phyloP scores from a whole-genome alignment of 768 basidiomycete genomes.

The Boletus bicolor region DNA sequence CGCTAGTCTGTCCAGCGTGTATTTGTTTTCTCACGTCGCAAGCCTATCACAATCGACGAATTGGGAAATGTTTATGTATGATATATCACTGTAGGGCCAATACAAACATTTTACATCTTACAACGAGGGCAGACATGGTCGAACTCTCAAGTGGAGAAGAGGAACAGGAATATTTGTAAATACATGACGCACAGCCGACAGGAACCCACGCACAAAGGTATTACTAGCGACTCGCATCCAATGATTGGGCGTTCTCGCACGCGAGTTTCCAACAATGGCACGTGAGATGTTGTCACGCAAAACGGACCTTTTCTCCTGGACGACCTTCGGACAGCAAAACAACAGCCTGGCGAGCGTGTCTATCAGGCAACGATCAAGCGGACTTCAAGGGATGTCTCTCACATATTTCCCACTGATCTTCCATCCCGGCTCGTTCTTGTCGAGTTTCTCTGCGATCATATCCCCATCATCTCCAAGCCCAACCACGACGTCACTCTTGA shows the following conservation, averaged over 20 bases:
- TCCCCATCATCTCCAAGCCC: constrained; percentile 72
- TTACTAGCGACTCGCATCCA: not conserved
- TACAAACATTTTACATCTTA: not conserved
- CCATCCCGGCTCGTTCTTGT: constrained; percentile 88
- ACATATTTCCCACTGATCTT: constrained; percentile 98
- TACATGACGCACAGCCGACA: not conserved
- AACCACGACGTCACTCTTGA: constrained; percentile 96
- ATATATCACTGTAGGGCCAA: not conserved
- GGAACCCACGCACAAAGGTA: not conserved
- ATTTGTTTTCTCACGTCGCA: not conserved
- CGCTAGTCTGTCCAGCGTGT: not conserved
- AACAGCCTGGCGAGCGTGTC: constrained; percentile 55
- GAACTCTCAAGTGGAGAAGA: not conserved
- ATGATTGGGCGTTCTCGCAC: not conserved
- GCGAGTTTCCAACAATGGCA: not conserved
- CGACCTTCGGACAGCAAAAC: constrained; percentile 85
- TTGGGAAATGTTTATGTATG: not conserved
- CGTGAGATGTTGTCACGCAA: constrained; percentile 41
- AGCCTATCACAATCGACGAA: no score
- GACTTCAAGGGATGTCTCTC: constrained; percentile 32
- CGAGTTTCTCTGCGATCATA: constrained; percentile 70
- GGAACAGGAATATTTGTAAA: not conserved
- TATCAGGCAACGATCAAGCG: constrained; percentile 14
- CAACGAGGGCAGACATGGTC: constrained; percentile 6
- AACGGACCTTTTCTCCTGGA: constrained; percentile 84